Percentiles rank a stretch among this genome's conserved stretches.
phyloP scores from a whole-genome alignment of 371 early-diverging fungal species.

The Mortierella sp. region DNA sequence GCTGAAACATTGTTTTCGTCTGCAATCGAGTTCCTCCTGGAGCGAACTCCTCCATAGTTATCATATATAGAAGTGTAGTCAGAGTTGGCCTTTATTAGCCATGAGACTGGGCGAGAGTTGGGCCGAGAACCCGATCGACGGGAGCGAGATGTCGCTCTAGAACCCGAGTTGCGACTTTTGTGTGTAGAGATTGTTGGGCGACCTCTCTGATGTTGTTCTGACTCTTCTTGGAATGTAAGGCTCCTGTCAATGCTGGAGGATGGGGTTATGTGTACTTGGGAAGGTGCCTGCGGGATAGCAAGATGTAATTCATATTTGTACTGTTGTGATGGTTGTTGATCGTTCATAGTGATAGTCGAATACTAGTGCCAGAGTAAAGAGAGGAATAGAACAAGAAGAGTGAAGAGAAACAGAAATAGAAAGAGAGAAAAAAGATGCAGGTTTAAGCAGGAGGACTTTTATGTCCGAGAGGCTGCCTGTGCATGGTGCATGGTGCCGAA shows the following conservation, averaged over 20 bases:
- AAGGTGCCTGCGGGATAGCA: slow-evolving; percentile 3
- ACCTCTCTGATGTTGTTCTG: slow-evolving; percentile 19
- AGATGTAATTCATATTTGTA: slow-evolving; percentile 8
- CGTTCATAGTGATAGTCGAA: neutral
- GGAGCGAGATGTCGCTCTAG: slow-evolving; percentile 35
- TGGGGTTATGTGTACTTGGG: slow-evolving; percentile 9
- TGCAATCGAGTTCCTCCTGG: slow-evolving; percentile 9
- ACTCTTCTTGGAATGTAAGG: slow-evolving; percentile 8
- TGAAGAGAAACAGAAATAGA: neutral
- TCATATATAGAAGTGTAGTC: slow-evolving; percentile 43
- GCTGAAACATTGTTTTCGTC: slow-evolving; percentile 18
- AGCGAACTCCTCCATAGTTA: slow-evolving; percentile 31
- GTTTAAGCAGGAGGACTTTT: neutral
- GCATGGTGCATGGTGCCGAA: too few species aligned
- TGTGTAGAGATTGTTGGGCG: slow-evolving; percentile 3
- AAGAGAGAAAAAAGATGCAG: neutral
- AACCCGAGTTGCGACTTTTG: slow-evolving; percentile 10
- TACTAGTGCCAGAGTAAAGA: neutral
- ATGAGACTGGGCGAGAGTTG: slow-evolving; percentile 40
- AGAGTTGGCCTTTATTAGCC: slow-evolving; percentile 37
- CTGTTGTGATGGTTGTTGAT: neutral
- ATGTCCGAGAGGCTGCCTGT: neutral
- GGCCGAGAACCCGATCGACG: slow-evolving; percentile 18
- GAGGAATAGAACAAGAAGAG: neutral
- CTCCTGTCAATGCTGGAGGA: slow-evolving; percentile 19